Base-by-base conservation (phyloP, 371 early-diverging fungal genomes). In the Furculomyces boomerangus region DNA sequence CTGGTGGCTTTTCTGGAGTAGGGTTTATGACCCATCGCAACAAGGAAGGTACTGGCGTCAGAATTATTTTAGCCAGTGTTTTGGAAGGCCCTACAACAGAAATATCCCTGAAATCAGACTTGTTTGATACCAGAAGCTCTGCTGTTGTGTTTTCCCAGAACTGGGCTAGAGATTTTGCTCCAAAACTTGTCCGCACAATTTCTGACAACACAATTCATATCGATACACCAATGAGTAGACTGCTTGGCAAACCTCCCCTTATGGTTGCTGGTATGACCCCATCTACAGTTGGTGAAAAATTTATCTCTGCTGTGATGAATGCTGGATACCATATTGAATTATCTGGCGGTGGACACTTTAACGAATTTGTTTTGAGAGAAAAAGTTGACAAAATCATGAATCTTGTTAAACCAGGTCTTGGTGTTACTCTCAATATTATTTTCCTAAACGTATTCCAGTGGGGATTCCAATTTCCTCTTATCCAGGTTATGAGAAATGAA, bases 281-380 rank as follows among this genome's bases (percentile, higher is more conserved):
- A 0, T 57, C 65, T 7, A 69, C 70, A 18, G 51, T 69, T 18
- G 54, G 65, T 35, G 60, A 56, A 10, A 57, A 53, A 31, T 69
- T 69, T 62, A 67, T 69, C 1, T 64, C 71, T 77, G 91, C 95
- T 32, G 82, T 85, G 31, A 85, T 88, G 75, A 90, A 89, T 57
- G 91, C 94, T 50, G 93, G 93, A 25, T 94, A 88, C 63, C 91
- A 90, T 60, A 72, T 94, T 55, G 94, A 94, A 70, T 72, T 92
- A 49, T 90, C 94, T 49, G 94, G 93, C 53, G 93, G 94, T 60
- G 94, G 94, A 47, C 93, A 94, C 61, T 89, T 88, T 74, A 91
- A 80, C 58, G 90, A 90, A 67, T 55, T 66, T 20, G 73, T 80
- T 66, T 74, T 94, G 37, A 86, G 91, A 51, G 71, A 72, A 50